Percentiles rank a stretch among this genome's conserved stretches.
These are phyloP conservation scores for Carex pumila DNA, from an alignment of 176 grass and related monocot species.

Conservation along the genomic window DNA sequence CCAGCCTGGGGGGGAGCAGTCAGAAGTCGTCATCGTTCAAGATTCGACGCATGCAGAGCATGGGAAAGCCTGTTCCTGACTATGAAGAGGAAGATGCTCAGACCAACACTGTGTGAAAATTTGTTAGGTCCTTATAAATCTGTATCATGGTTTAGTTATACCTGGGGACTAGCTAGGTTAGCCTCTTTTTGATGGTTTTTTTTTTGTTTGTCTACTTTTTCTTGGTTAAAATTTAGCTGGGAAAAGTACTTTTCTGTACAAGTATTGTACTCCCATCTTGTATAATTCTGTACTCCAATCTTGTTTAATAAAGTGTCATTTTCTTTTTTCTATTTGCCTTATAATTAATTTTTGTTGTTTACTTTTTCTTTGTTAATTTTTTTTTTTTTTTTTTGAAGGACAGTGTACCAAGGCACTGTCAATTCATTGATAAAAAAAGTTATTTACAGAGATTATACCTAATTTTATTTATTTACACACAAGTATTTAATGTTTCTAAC, in stretches of 20 bases:
- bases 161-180: background rate
- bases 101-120: background rate
- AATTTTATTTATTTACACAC: no score
- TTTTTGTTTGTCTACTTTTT: background rate
- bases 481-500: no score
- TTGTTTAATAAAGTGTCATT: background rate
- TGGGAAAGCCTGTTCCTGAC: slow-evolving; percentile 36
- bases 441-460: no score
- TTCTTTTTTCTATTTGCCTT: no score
- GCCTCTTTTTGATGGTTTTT: background rate
- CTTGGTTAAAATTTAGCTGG: background rate
- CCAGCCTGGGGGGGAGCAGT: slow-evolving; percentile 16
- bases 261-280: background rate
- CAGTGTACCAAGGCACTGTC: no score
- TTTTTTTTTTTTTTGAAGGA: no score
- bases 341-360: no score
- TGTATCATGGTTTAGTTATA: background rate
- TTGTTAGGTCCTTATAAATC: background rate
- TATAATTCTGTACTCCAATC: background rate
- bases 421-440: no score
- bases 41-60: slow-evolving; percentile 74
- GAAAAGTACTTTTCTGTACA: background rate
- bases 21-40: slow-evolving; percentile 78
- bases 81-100: background rate
- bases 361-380: no score